Evolutionary conservation across 257 asterid species (phyloP).

Genomic region (Nicotiana noctiflora): DNA sequence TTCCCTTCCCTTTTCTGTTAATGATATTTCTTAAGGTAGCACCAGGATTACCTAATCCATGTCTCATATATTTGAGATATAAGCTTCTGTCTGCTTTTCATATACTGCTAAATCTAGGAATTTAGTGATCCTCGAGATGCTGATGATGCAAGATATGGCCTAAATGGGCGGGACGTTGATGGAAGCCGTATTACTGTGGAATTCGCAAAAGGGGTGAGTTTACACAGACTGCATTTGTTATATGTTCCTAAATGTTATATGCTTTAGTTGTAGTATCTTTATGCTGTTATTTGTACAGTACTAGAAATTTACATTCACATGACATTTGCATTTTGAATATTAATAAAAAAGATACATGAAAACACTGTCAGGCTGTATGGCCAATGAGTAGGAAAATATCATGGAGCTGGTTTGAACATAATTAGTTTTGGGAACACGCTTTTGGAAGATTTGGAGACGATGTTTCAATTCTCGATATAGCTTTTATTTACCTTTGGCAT

Average conservation of each 20-base stretch:
- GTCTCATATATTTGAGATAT: not conserved
- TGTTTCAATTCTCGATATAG: not conserved
- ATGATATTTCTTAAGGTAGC: not conserved
- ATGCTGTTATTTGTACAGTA: not conserved
- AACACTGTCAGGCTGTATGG: not conserved
- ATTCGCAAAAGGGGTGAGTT: slow-evolving; percentile 51
- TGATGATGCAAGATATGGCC: slow-evolving; percentile 57
- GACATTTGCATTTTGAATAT: not conserved
- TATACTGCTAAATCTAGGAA: slow-evolving; percentile 27
- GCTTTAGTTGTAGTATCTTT: not conserved
- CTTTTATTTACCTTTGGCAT: not conserved
- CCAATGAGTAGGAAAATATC: not conserved
- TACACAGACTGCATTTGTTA: not conserved
- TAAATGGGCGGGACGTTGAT: slow-evolving; percentile 55
- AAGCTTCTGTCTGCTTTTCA: slow-evolving; percentile 1
- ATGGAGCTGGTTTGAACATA: not conserved
- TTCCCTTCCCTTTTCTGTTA: not conserved
- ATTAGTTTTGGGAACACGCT: not conserved
- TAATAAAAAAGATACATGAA: not conserved
- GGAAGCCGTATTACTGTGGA: slow-evolving; percentile 57
- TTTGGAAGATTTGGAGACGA: not conserved
- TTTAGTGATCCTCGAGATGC: slow-evolving; percentile 63
- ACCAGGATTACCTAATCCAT: not conserved
- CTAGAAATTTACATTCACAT: not conserved
- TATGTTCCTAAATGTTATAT: not conserved